phyloP scores from a whole-genome alignment of 495 filamentous ascomycete genomes.

The Penicillium dipodomyicola region DNA sequence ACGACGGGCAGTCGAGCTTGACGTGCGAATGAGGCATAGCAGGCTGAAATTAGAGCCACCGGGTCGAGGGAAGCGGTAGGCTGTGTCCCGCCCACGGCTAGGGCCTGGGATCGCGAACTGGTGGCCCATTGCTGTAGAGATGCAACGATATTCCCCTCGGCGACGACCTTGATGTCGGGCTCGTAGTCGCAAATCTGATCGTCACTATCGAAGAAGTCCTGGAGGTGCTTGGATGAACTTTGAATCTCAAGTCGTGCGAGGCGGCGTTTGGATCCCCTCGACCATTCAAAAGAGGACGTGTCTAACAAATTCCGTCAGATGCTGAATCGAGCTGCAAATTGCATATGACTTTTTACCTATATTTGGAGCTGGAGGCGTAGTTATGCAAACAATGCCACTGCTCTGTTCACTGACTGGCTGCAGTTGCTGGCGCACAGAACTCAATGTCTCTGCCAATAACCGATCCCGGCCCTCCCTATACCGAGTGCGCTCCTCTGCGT shows the following conservation, averaged over 20 bases:
- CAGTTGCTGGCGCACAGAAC: slow-evolving; percentile 27
- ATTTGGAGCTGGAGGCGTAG: slow-evolving; percentile 35
- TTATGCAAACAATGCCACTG: slow-evolving; percentile 38
- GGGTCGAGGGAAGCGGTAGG: slow-evolving; percentile 29
- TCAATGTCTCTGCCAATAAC: slow-evolving; percentile 31
- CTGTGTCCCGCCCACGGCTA: slow-evolving; percentile 40
- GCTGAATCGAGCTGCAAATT: slow-evolving; percentile 8
- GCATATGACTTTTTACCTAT: slow-evolving; percentile 28
- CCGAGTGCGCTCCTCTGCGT: slow-evolving; percentile 32
- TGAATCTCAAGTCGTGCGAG: slow-evolving; percentile 43
- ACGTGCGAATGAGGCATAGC: slow-evolving; percentile 36
- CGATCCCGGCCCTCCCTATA: slow-evolving; percentile 28
- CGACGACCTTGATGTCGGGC: slow-evolving; percentile 29
- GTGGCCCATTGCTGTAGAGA: slow-evolving; percentile 42
- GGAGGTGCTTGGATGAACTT: slow-evolving; percentile 41
- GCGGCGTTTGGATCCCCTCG: slow-evolving; percentile 37
- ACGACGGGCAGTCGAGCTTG: slow-evolving; percentile 40
- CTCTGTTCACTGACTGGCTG: slow-evolving; percentile 29
- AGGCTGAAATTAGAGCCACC: slow-evolving; percentile 40
- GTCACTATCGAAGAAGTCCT: slow-evolving; percentile 43
- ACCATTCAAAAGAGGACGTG: slow-evolving; percentile 33
- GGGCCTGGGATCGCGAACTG: slow-evolving; percentile 36
- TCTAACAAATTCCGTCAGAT: slow-evolving; percentile 20
- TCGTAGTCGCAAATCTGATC: slow-evolving; percentile 39
- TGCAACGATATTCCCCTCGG: slow-evolving; percentile 34